Evolutionary conservation across 2,329 filamentous ascomycete genomes (phyloP).

Genomic region (Verticillium klebahnii): DNA sequence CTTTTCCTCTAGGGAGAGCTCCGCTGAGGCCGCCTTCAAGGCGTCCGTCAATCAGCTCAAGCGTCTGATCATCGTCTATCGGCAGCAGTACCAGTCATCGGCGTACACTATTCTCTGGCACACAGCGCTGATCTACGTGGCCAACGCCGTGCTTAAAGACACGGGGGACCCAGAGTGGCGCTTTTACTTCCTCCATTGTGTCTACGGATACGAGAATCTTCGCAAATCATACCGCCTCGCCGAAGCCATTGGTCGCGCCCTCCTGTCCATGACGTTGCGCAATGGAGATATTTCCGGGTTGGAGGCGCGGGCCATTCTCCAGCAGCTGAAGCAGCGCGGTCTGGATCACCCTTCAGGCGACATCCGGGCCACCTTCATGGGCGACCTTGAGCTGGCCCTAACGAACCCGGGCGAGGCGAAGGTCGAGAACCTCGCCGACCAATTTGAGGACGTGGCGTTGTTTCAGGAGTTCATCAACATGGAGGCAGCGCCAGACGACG

Average conservation of each 20-base stretch:
- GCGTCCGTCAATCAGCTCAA: slow-evolving; percentile 34
- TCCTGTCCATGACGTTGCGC: slow-evolving; percentile 30
- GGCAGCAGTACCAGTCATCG: slow-evolving; percentile 24
- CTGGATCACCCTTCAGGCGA: slow-evolving; percentile 14
- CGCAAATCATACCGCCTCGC: slow-evolving; percentile 29
- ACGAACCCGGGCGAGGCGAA: slow-evolving; percentile 26
- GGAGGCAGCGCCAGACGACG: not conserved
- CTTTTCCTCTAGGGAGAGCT: slow-evolving; percentile 22
- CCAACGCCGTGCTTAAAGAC: slow-evolving; percentile 29
- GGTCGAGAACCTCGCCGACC: slow-evolving; percentile 25
- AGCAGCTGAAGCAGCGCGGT: slow-evolving; percentile 20
- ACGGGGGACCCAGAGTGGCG: slow-evolving; percentile 23
- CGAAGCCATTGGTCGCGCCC: slow-evolving; percentile 24
- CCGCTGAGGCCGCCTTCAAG: slow-evolving; percentile 23
- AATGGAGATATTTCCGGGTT: slow-evolving; percentile 22
- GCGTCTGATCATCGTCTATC: slow-evolving; percentile 29
- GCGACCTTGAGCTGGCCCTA: slow-evolving; percentile 29
- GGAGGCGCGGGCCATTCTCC: slow-evolving; percentile 24
- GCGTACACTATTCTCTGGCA: slow-evolving; percentile 34
- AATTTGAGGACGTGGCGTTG: slow-evolving; percentile 27
- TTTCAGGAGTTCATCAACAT: slow-evolving; percentile 23
- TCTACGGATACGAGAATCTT: slow-evolving; percentile 32
- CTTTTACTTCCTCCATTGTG: slow-evolving; percentile 30
- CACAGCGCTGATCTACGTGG: slow-evolving; percentile 31
- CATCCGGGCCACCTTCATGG: slow-evolving; percentile 30